phyloP scores from a whole-genome alignment of 192 early-diverging fungal species.

The Jimgerdemannia lactiflua region DNA sequence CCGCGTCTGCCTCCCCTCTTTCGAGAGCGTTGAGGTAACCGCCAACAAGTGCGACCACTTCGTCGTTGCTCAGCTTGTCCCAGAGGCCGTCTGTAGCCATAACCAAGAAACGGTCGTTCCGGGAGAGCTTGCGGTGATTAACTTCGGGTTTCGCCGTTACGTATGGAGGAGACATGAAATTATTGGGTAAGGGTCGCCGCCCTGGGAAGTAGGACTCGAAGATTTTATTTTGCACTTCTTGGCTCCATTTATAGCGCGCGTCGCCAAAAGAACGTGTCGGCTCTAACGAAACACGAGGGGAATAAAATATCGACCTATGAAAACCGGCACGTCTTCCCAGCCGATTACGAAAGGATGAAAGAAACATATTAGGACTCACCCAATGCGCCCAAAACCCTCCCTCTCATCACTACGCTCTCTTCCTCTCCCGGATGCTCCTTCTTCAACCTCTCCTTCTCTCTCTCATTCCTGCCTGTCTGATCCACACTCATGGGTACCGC shows the following conservation, averaged over 20 bases:
- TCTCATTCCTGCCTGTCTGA: constrained; percentile 55
- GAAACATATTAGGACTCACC: constrained; percentile 7
- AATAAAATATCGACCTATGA: too few relatives aligned
- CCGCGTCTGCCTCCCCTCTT: background rate
- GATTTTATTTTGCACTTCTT: constrained; percentile 49
- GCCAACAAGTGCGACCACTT: constrained; percentile 50
- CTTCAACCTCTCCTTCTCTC: constrained; percentile 50
- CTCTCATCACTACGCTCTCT: constrained; percentile 44
- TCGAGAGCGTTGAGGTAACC: constrained; percentile 27
- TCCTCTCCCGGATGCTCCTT: constrained; percentile 76
- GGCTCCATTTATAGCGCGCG: constrained; percentile 68
- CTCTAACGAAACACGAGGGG: constrained; percentile 13
- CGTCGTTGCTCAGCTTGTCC: constrained; percentile 67
- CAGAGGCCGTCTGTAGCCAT: constrained; percentile 84
- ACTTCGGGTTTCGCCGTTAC: constrained; percentile 76
- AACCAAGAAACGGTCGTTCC: constrained; percentile 69
- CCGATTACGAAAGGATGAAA: too few relatives aligned
- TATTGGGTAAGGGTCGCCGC: constrained; percentile 37
- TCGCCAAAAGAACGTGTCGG: constrained; percentile 67
- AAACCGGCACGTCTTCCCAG: too few relatives aligned
- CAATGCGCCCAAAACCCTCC: constrained; percentile 59
- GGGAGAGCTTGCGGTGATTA: constrained; percentile 50
- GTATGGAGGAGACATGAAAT: constrained; percentile 67
- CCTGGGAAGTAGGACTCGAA: constrained; percentile 46
- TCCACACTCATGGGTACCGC: constrained; percentile 59